Conservation (phyloP, 2,329 filamentous ascomycete genomes). For the Chaetothyriales sp. region DNA sequence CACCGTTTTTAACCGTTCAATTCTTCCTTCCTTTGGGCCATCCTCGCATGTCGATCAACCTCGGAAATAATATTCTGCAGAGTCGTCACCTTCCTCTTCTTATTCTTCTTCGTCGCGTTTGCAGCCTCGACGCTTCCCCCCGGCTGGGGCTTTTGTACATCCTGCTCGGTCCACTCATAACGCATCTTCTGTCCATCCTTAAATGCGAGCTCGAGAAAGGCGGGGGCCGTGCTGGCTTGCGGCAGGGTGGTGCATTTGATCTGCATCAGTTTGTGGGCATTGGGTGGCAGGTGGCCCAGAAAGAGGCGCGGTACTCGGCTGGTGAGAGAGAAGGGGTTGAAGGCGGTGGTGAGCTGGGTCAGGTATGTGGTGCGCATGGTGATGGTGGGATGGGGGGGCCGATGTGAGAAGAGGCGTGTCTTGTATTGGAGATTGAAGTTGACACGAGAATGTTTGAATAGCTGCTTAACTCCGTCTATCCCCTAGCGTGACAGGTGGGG, state of each 20-base stretch:
- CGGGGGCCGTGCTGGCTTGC: constrained; percentile 45
- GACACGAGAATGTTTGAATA: not conserved
- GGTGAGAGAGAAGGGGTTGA: constrained; percentile 76
- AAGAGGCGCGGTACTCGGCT: constrained; percentile 77
- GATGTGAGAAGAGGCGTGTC: not conserved
- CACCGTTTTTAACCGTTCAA: constrained; percentile 35
- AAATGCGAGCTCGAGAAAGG: constrained; percentile 64
- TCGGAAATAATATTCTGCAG: constrained; percentile 80
- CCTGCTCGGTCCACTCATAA: constrained; percentile 28
- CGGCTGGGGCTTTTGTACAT: constrained; percentile 18
- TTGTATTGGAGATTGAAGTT: not conserved
- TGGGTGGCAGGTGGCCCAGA: constrained; percentile 67
- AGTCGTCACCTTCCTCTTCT: constrained; percentile 58
- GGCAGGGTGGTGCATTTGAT: constrained; percentile 66
- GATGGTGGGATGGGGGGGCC: not conserved
- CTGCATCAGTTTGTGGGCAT: constrained; percentile 58
- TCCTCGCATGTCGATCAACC: constrained; percentile 74
- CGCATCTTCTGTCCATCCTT: constrained; percentile 90
- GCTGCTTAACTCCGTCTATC: not conserved
- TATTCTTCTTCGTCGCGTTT: constrained; percentile 59
- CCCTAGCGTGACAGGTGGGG: not conserved
- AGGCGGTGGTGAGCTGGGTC: constrained; percentile 67
- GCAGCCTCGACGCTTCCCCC: constrained; percentile 23
- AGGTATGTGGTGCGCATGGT: constrained; percentile 20
- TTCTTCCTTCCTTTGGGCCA: constrained; percentile 68